Evolutionary conservation across 495 filamentous ascomycete genomes (phyloP), one percentile per base, ranked within the genome.

Genomic region (Choiromyces venosus): DNA sequence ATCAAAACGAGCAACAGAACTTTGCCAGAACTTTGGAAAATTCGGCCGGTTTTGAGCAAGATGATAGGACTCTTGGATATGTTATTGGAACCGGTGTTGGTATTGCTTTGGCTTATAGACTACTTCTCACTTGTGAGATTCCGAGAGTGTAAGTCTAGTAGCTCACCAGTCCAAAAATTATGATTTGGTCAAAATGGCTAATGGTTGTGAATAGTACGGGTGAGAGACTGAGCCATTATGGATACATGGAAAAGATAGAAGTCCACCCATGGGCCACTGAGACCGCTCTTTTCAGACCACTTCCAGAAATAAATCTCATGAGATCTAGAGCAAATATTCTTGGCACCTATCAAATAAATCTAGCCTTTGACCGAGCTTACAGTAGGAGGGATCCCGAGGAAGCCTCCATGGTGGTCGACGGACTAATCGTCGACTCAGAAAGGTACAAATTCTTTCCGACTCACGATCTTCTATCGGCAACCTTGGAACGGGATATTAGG

Each of bases 221-320:
- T 18, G 75, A 77, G 64, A 77, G 75, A n/a, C 74, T 77, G 21
- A 67, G 40, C 21, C 75, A 77, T 39, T 77, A 77, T 33, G 75
- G 73, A 29, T 77, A 77, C 10, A 77, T 68, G 46, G 66, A 73
- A n/a, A 19, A 25, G 1, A 37, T 73, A 9, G 71, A 46, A 19
- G 39, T 73, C 21, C 52, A 73, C n/a, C 66, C 74, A 16, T 77
- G 67, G 37, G 75, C 74, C 40, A 72, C 76, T 39, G 75, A 77
- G 52, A 77, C 75, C 0, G 42, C 64, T n/a, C 75, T 77, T 69
- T 77, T 69, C 64, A 77, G 75, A 21, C 74, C 74, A 36, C 75
- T 6, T 61, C 52, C 52, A 4, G 25, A 29, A 33, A 33, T 61
- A 2, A 29, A 14, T 33, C 25, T 61, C 52, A 16, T 39, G 66